Percentiles rank a stretch among this genome's conserved stretches.
Conservation (phyloP, 345 rosid species). For the Eucalyptus fibrosa region DNA sequence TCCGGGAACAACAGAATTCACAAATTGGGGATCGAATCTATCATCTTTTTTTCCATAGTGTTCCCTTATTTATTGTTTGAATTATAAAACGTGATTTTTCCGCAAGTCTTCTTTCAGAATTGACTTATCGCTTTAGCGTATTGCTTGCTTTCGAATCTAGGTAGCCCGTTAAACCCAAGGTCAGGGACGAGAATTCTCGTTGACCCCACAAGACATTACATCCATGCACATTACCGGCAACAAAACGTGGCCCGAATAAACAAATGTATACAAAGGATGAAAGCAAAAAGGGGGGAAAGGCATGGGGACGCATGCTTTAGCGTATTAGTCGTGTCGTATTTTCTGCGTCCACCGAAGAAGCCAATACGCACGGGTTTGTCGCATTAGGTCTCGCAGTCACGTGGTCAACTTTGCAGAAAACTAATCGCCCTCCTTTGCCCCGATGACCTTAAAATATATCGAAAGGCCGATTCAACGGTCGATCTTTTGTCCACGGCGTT, state of each 20-base stretch:
- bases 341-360: background rate
- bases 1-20: background rate
- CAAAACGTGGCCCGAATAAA: background rate
- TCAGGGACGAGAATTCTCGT: background rate
- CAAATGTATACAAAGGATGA: background rate
- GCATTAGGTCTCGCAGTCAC: background rate
- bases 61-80: background rate
- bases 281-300: background rate
- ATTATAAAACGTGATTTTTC: background rate
- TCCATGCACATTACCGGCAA: background rate
- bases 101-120: background rate
- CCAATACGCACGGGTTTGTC: background rate
- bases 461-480: background rate
- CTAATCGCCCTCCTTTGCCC: background rate
- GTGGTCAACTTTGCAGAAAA: background rate
- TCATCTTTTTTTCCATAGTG: background rate
- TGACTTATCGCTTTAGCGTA: background rate
- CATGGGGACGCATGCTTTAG: background rate
- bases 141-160: background rate
- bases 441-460: background rate
- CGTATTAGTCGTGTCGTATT: background rate
- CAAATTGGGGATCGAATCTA: background rate
- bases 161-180: background rate
- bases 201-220: background rate
- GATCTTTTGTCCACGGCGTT: background rate